Evolutionary conservation across 768 basidiomycete genomes (phyloP).

Genomic region (Macrocybe gigantea): DNA sequence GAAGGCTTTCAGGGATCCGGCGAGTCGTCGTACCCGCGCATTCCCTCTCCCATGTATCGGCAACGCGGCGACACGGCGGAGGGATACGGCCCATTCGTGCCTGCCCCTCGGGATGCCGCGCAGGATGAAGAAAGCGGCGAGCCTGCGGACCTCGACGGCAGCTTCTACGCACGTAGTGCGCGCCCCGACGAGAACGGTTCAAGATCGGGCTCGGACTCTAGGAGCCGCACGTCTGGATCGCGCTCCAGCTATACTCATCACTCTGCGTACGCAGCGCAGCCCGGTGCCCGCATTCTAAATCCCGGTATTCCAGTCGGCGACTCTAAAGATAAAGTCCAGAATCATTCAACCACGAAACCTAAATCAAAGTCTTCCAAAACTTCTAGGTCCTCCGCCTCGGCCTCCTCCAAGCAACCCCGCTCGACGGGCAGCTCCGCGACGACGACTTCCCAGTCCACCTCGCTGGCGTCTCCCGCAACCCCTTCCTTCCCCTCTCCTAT

Average conservation of each 20-base stretch:
- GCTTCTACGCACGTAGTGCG: constrained; percentile 39
- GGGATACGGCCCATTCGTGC: constrained; percentile 13
- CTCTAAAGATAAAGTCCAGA: background rate
- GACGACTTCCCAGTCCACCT: constrained; percentile 39
- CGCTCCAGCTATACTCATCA: constrained; percentile 2
- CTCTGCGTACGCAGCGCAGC: constrained; percentile 2
- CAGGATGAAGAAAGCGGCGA: constrained; percentile 35
- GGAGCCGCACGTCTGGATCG: constrained; percentile 55
- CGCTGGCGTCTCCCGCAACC: constrained; percentile 35
- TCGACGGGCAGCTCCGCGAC: constrained; percentile 18
- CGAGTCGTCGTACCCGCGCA: constrained; percentile 6
- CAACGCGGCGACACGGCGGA: constrained; percentile 1
- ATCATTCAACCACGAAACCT: background rate
- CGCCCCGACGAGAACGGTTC: constrained; percentile 15
- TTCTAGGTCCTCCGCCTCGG: constrained; percentile 24
- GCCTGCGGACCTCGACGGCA: constrained; percentile 56
- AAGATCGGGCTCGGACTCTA: constrained; percentile 50
- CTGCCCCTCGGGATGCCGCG: background rate
- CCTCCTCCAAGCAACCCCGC: constrained; percentile 16
- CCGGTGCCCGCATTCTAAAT: constrained; percentile 4
- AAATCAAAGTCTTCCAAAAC: constrained; percentile 19
- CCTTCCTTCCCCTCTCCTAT: constrained; percentile 20
- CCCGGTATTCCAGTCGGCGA: background rate
- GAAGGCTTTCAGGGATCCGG: constrained; percentile 59
- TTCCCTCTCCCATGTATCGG: background rate